These are phyloP conservation scores for Noccaea bulbosa DNA, from an alignment of 345 rosid species.

Conservation along the genomic window DNA sequence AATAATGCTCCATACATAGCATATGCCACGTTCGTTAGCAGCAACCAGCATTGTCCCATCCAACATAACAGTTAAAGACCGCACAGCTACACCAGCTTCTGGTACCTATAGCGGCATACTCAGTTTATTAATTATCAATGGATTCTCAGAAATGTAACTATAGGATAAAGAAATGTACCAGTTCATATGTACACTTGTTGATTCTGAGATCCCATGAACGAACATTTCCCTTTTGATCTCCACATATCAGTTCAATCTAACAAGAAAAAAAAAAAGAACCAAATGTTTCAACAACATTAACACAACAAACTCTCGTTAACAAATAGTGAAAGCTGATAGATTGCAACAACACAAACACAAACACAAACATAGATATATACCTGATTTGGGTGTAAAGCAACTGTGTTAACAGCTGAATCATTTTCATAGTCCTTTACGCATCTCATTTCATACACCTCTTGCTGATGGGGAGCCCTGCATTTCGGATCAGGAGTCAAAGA, in stretches of 20 bases:
- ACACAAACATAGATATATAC: constrained; percentile 41
- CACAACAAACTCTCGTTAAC: neutral
- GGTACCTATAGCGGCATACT: constrained; percentile 29
- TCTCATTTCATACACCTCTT: constrained; percentile 83
- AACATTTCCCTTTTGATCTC: constrained; percentile 90
- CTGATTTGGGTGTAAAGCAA: constrained; percentile 97
- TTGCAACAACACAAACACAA: neutral
- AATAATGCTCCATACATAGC: constrained; percentile 85
- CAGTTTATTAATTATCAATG: neutral
- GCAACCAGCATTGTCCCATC: constrained; percentile 95
- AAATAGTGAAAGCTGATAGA: neutral
- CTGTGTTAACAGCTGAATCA: constrained; percentile 86
- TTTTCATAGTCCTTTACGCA: neutral
- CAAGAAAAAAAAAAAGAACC: neutral
- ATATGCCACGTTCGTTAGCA: constrained; percentile 87
- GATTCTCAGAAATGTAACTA: constrained; percentile 7
- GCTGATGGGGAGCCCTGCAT: constrained; percentile 80
- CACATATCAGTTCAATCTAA: constrained; percentile 86
- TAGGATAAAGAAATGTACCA: constrained; percentile 53
- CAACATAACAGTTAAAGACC: constrained; percentile 89
- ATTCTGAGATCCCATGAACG: constrained; percentile 96
- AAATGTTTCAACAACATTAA: too few species aligned
- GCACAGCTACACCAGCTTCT: constrained; percentile 85
- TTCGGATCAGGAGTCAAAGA: constrained; percentile 23
- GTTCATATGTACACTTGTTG: constrained; percentile 83